Evolutionary conservation across 169 alveolate genomes (phyloP).

Genomic region (Plasmodium billcollinsi): DNA sequence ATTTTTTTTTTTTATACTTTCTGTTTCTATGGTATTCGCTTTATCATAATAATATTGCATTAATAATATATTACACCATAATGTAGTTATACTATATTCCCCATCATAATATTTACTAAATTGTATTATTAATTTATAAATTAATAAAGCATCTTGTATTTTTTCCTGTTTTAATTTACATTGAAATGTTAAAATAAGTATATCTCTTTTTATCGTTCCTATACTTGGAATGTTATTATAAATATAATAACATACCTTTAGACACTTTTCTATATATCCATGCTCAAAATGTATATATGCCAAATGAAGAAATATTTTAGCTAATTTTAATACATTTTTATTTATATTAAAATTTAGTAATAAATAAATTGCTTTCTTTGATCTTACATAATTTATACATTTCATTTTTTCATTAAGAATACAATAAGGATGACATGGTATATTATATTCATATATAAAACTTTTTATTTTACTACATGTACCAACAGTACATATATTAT

Average conservation of each 20-base stretch:
- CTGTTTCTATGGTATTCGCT: not conserved
- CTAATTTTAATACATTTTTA: slow-evolving; percentile 51
- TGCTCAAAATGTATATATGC: slow-evolving; percentile 76
- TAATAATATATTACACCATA: slow-evolving; percentile 30
- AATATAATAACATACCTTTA: slow-evolving; percentile 63
- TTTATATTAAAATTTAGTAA: slow-evolving; percentile 39
- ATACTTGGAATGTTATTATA: slow-evolving; percentile 48
- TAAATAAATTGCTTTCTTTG: slow-evolving; percentile 46
- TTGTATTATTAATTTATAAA: slow-evolving; percentile 41
- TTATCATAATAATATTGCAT: slow-evolving; percentile 57
- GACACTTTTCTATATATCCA: slow-evolving; percentile 63
- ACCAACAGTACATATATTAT: slow-evolving; percentile 57
- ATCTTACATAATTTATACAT: slow-evolving; percentile 65
- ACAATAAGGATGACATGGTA: slow-evolving; percentile 75
- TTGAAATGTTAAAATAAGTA: slow-evolving; percentile 57
- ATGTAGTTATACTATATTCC: slow-evolving; percentile 20
- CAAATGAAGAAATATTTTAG: slow-evolving; percentile 46
- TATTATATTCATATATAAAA: slow-evolving; percentile 51
- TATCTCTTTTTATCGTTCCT: slow-evolving; percentile 54
- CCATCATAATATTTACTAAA: slow-evolving; percentile 57
- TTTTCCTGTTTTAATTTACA: slow-evolving; percentile 62
- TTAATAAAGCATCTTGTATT: slow-evolving; percentile 56
- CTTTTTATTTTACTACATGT: slow-evolving; percentile 62
- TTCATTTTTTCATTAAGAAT: slow-evolving; percentile 64
- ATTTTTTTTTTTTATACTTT: not conserved